Conservation (phyloP, 495 filamentous ascomycete species). For the Daldinia loculata region DNA sequence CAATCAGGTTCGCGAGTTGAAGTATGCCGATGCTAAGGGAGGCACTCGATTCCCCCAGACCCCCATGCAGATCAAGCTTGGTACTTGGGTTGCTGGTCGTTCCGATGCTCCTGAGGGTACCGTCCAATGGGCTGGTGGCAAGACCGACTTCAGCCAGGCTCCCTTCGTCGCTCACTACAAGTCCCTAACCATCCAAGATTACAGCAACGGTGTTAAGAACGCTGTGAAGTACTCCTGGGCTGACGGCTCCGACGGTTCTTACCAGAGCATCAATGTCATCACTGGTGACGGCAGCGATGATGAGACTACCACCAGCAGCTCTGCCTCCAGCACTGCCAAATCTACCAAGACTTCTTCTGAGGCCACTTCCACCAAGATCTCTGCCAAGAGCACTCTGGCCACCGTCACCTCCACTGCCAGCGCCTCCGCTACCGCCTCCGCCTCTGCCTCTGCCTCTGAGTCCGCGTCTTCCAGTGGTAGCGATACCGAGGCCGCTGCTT, state of each 20-base stretch:
- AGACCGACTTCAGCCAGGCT: constrained; percentile 74
- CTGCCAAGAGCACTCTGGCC: constrained; percentile 41
- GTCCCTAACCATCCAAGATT: constrained; percentile 81
- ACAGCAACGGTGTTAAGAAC: constrained; percentile 81
- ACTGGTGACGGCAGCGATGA: constrained; percentile 74
- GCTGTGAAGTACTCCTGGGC: constrained; percentile 77
- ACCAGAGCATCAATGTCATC: constrained; percentile 77
- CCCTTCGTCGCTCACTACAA: constrained; percentile 89
- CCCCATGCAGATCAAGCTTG: constrained; percentile 86
- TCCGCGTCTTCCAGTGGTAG: constrained; percentile 30
- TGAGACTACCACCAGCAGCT: constrained; percentile 46
- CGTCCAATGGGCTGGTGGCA: constrained; percentile 87
- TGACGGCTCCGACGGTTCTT: constrained; percentile 72
- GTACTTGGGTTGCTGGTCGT: constrained; percentile 87
- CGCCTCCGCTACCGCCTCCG: constrained; percentile 18
- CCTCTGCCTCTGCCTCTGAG: constrained; percentile 7
- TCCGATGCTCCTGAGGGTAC: constrained; percentile 73
- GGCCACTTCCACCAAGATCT: constrained; percentile 34
- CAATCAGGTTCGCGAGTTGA: constrained; percentile 71
- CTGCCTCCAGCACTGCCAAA: constrained; percentile 34
- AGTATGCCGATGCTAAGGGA: constrained; percentile 62
- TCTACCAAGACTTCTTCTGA: constrained; percentile 27
- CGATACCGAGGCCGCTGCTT: constrained; percentile 14
- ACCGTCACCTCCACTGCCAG: constrained; percentile 34
- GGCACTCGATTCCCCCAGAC: constrained; percentile 86